Base-by-base conservation (phyloP, 2,329 filamentous ascomycete species). In the Ophiostoma montium region DNA sequence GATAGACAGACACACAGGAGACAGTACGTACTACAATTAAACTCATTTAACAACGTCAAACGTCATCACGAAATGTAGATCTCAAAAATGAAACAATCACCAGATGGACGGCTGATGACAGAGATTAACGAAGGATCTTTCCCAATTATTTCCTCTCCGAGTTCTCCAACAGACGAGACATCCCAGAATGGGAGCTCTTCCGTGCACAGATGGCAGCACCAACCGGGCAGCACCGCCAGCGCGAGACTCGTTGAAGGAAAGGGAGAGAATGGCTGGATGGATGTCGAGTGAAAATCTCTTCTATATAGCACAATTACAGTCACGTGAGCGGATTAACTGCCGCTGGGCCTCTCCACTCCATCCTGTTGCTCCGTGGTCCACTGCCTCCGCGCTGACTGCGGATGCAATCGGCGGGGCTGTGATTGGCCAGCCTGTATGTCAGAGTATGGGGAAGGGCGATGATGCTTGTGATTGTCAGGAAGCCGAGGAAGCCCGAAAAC, bases 111-210 rank as follows among this genome's bases (percentile, higher is more conserved):
- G 64, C 66, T 66, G 66, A 58, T 66, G 69, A 64, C 69, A 58
- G 71, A 70, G 71, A 75, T 75, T 74, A 75, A 75, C 70, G 70
- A 74, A 65, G 69, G 71, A 74, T 71, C 70, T 59, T 27, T 61
- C 33, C 45, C 45, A 30, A 27, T 27, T 16, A 12, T 35, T 35
- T 70, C 58, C 63, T 73, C 70, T 73, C 59, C 65, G 65, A 69
- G 60, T 61, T 57, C 57, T 58, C 50, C 53, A 52, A 51, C 43
- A 41, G 51, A 53, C 51, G 38, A 38, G 6, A 27, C 41, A 32
- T 31, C 11, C 19, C 49, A 46, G 41, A 47, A 47, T 47, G 46
- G 30, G 44, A 32, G 31, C 46, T 42, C 42, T 44, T 44, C 27
- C 13, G 9, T 19, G 42, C 30, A 16, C 42, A 33, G 27, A 44